Evolutionary conservation across 2,329 filamentous ascomycete genomes (phyloP).

Genomic region (Penicillium sclerotigenum): DNA sequence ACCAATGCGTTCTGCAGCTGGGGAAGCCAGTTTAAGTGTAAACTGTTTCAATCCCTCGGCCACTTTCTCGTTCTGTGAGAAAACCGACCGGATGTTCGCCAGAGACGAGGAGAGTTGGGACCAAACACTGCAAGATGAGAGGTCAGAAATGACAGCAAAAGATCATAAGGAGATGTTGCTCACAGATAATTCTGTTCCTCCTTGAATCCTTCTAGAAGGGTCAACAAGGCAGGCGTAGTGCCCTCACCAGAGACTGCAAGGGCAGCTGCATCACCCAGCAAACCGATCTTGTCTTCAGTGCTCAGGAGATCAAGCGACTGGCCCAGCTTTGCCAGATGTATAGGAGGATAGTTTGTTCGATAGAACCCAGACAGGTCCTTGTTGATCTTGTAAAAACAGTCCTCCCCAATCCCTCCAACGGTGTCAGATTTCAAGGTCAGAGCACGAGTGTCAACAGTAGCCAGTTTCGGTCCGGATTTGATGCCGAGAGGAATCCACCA

Average conservation of each 20-base stretch:
- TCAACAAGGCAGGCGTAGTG: constrained; percentile 74
- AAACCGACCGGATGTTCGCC: constrained; percentile 75
- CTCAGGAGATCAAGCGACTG: constrained; percentile 71
- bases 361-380: constrained; percentile 85
- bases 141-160: constrained; percentile 14
- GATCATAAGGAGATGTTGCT: constrained; percentile 20
- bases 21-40: constrained; percentile 69
- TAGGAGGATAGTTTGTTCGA: constrained; percentile 87
- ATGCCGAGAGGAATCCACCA: constrained; percentile 96
- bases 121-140: constrained; percentile 61
- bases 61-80: constrained; percentile 70
- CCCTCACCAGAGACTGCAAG: constrained; percentile 84
- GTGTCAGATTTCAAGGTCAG: constrained; percentile 74
- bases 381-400: constrained; percentile 93
- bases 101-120: constrained; percentile 77
- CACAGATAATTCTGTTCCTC: constrained; percentile 75
- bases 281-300: constrained; percentile 86
- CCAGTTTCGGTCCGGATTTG: constrained; percentile 67
- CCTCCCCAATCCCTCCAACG: constrained; percentile 62
- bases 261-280: constrained; percentile 85
- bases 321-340: constrained; percentile 75
- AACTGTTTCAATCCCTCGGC: constrained; percentile 74
- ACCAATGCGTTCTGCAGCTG: constrained; percentile 73
- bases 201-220: constrained; percentile 80
- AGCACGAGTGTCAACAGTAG: constrained; percentile 62